A percentile compares a stretch with the other conserved stretches of the same genome.
phyloP scores from a whole-genome alignment of 371 early-diverging fungal species.

The Mortierella sp. region DNA sequence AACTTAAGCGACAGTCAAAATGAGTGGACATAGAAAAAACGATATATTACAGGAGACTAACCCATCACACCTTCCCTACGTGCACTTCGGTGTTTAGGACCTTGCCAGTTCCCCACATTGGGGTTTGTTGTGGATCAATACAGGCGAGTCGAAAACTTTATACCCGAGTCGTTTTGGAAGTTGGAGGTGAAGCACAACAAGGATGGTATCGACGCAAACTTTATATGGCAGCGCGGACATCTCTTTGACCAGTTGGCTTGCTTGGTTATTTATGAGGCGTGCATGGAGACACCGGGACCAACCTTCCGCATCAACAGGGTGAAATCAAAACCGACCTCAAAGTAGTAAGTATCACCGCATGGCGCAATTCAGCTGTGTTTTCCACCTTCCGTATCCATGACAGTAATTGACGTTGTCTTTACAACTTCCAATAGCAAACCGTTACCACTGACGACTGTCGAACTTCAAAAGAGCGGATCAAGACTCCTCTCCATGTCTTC shows the following conservation, averaged over 20 bases:
- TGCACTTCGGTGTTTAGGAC: conserved; percentile 66
- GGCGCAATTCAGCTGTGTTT: no score
- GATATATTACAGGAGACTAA: neutral
- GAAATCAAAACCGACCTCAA: conserved; percentile 74
- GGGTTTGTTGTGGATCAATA: conserved; percentile 99
- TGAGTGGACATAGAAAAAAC: neutral
- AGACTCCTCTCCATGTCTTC: conserved; percentile 82
- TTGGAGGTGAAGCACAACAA: conserved; percentile 77
- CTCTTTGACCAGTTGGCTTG: conserved; percentile 86
- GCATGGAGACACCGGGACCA: conserved; percentile 73
- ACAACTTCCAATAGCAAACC: conserved; percentile 73
- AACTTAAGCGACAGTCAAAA: neutral
- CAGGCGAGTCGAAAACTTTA: conserved; percentile 83
- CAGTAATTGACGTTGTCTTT: neutral
- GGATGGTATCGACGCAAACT: conserved; percentile 65
- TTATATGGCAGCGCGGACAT: conserved; percentile 82
- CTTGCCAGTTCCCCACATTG: conserved; percentile 99
- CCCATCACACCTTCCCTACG: neutral
- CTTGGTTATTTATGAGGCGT: conserved; percentile 80
- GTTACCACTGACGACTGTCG: conserved; percentile 96
- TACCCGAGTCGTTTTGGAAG: conserved; percentile 94
- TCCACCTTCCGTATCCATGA: no score
- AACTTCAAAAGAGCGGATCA: conserved; percentile 92
- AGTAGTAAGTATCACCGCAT: conserved; percentile 71
- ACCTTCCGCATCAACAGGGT: conserved; percentile 68